Conservation (phyloP, 148 eudicot genomes). For the Rhododendron griersonianum region DNA sequence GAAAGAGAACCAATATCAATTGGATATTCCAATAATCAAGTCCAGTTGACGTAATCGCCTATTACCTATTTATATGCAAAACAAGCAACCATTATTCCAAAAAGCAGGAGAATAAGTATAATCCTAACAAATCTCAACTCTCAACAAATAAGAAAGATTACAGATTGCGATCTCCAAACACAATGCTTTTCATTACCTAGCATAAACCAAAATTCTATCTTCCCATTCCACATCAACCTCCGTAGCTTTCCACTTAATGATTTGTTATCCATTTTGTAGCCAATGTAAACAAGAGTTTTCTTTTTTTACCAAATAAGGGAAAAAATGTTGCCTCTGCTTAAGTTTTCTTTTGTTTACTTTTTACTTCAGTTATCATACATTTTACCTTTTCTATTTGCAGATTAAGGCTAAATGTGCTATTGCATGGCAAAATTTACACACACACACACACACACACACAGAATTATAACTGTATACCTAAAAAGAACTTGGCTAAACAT, state of each 20-base stretch:
- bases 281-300: not conserved
- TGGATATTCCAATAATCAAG: not conserved
- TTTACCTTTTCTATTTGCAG: not conserved
- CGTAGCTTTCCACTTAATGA: not conserved
- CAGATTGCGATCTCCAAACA: not conserved
- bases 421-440: not conserved
- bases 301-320: not conserved
- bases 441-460: not conserved
- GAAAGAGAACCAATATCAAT: not conserved
- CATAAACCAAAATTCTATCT: not conserved
- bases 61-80: not conserved
- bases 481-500: not conserved
- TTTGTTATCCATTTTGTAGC: not conserved
- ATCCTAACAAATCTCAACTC: not conserved
- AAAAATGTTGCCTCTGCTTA: not conserved
- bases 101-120: not conserved
- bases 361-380: not conserved
- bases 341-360: not conserved
- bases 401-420: not conserved
- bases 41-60: not conserved
- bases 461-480: not conserved
- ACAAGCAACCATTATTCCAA: not conserved
- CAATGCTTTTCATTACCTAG: not conserved
- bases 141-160: not conserved
- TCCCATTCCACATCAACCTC: not conserved